Evolutionary conservation across 306 rosid genomes (phyloP).

Genomic region (Sicyos edulis): DNA sequence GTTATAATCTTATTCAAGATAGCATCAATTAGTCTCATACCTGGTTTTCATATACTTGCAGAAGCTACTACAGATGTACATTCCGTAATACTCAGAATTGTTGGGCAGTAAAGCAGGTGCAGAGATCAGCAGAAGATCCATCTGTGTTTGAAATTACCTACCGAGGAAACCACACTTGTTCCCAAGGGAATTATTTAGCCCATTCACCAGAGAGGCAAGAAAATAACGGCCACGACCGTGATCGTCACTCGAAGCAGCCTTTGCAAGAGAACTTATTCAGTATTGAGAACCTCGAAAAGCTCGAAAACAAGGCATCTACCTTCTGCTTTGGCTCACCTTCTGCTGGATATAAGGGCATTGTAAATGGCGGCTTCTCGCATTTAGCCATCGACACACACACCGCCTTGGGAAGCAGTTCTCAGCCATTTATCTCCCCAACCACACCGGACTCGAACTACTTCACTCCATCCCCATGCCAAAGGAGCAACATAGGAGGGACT

Average conservation of each 20-base stretch:
- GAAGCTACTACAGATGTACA: constrained; percentile 96
- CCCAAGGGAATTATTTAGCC: constrained; percentile 42
- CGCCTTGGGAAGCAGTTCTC: constrained; percentile 34
- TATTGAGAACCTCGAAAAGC: constrained; percentile 19
- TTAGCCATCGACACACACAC: constrained; percentile 17
- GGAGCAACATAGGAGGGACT: constrained; percentile 18
- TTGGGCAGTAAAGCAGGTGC: constrained; percentile 92
- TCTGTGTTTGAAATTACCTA: constrained; percentile 70
- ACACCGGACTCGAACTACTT: constrained; percentile 39
- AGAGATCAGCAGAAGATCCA: constrained; percentile 85
- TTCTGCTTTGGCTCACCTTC: constrained; percentile 60
- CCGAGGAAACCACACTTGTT: constrained; percentile 71
- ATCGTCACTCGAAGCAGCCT: not conserved
- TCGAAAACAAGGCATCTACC: constrained; percentile 31
- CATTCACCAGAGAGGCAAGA: constrained; percentile 57
- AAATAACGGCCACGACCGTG: not conserved
- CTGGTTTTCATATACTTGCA: constrained; percentile 36
- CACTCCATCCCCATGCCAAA: constrained; percentile 36
- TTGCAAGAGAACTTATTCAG: no score
- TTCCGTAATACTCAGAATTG: constrained; percentile 67
- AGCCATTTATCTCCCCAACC: constrained; percentile 36
- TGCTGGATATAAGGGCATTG: constrained; percentile 28
- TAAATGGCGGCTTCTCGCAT: constrained; percentile 16
- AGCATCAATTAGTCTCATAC: not conserved
- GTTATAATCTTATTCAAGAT: not conserved